phyloP scores from a whole-genome alignment of 2,329 filamentous ascomycete genomes.

The Aspergillus uvarum region DNA sequence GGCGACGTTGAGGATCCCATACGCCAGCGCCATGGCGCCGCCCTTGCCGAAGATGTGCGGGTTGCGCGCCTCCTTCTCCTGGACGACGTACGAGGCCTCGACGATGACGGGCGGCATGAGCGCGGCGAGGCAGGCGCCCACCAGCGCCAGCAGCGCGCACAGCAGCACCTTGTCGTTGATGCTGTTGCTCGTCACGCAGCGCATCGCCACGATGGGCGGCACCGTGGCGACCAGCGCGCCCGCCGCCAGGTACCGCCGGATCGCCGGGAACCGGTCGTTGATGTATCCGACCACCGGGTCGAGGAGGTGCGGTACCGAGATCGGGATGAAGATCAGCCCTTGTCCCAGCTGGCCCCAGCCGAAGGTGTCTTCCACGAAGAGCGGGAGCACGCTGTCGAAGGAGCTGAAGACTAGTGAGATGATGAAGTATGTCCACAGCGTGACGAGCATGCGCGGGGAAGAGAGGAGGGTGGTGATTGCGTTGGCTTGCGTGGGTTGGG shows the following conservation, averaged over 20 bases:
- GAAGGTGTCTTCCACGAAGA: conserved; percentile 55
- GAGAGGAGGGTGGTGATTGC: conserved; percentile 48
- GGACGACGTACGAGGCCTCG: conserved; percentile 63
- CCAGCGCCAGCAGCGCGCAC: conserved; percentile 60
- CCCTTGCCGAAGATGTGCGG: conserved; percentile 40
- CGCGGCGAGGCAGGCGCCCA: conserved; percentile 60
- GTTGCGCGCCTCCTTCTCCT: conserved; percentile 55
- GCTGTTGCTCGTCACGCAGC: conserved; percentile 61
- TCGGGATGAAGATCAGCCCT: conserved; percentile 56
- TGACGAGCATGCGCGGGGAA: conserved; percentile 57
- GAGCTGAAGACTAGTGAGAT: conserved; percentile 53
- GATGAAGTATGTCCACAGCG: conserved; percentile 57
- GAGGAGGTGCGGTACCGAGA: conserved; percentile 37
- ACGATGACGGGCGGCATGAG: conserved; percentile 68
- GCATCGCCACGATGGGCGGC: conserved; percentile 64
- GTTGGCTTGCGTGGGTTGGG: not conserved
- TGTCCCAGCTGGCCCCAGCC: conserved; percentile 54
- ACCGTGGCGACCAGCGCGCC: conserved; percentile 58
- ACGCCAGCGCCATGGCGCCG: conserved; percentile 58
- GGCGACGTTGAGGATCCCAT: conserved; percentile 53
- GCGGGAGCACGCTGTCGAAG: conserved; percentile 59
- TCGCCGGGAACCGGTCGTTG: conserved; percentile 27
- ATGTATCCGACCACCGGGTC: conserved; percentile 39
- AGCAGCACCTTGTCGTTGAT: conserved; percentile 65
- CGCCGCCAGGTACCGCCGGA: conserved; percentile 57